Conservation (phyloP, 257 asterid genomes). For the Asclepias syriaca region DNA sequence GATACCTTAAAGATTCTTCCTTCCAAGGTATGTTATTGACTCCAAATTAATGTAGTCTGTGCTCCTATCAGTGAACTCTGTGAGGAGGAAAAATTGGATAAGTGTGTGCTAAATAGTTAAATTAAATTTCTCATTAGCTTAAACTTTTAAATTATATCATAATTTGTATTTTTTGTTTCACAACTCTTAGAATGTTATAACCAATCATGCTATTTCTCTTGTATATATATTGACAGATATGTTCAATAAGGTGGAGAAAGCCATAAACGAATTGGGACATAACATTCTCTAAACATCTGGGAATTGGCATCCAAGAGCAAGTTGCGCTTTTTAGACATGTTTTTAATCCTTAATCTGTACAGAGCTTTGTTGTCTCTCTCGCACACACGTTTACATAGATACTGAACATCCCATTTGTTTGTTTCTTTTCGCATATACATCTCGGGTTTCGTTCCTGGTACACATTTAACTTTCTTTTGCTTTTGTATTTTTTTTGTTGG, state of each 20-base stretch:
- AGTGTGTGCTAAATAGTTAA: too few relatives aligned
- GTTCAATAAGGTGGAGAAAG: constrained; percentile 60
- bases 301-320: constrained; percentile 6
- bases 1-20: constrained; percentile 60
- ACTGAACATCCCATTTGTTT: not conserved
- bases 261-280: constrained; percentile 56
- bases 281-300: constrained; percentile 26
- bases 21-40: constrained; percentile 43
- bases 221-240: constrained; percentile 41
- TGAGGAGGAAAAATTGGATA: not conserved
- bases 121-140: too few relatives aligned
- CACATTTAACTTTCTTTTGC: not conserved
- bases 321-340: not conserved
- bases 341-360: not conserved
- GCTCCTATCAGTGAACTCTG: not conserved
- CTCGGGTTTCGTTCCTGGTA: not conserved
- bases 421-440: not conserved
- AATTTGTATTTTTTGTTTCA: not conserved
- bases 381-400: not conserved
- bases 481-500: not conserved
- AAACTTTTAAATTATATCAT: too few relatives aligned
- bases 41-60: constrained; percentile 5
- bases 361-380: not conserved
- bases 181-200: not conserved
- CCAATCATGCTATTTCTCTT: constrained; percentile 16